Evolutionary conservation across 139 green algal genomes (phyloP).

Genomic region (Tetradesmus obliquus): DNA sequence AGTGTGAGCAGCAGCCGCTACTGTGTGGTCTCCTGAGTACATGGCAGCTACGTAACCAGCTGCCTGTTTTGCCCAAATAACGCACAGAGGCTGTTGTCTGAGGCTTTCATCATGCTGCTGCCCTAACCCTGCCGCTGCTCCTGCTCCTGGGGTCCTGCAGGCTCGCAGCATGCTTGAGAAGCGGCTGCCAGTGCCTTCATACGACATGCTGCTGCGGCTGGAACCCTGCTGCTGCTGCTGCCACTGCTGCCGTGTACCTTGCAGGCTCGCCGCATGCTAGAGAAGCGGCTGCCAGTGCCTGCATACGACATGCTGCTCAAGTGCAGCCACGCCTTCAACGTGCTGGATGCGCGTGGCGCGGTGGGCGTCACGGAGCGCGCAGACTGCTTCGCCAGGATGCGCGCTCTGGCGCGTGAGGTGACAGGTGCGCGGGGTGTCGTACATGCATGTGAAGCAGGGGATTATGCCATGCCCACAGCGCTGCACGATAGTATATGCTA

Average conservation of each 20-base stretch:
- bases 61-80: too few relatives aligned
- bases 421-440: slow-evolving; percentile 38
- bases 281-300: slow-evolving; percentile 92
- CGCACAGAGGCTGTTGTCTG: too few relatives aligned
- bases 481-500: too few relatives aligned
- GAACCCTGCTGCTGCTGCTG: not conserved
- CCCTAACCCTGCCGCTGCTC: not conserved
- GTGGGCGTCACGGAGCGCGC: slow-evolving; percentile 96
- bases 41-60: too few relatives aligned
- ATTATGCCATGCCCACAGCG: too few relatives aligned
- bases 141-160: not conserved
- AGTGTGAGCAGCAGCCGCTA: too few relatives aligned
- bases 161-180: slow-evolving; percentile 88
- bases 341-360: slow-evolving; percentile 95
- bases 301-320: slow-evolving; percentile 99
- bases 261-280: slow-evolving; percentile 84
- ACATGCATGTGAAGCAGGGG: not conserved
- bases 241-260: not conserved
- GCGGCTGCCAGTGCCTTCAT: slow-evolving; percentile 94
- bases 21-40: too few relatives aligned
- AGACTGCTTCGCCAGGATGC: slow-evolving; percentile 95
- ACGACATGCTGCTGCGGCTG: slow-evolving; percentile 64
- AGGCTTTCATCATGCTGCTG: too few relatives aligned
- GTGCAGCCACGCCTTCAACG: slow-evolving; percentile 97
- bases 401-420: slow-evolving; percentile 76